phyloP scores from a whole-genome alignment of 768 basidiomycete genomes.

The Boletus insuetus region DNA sequence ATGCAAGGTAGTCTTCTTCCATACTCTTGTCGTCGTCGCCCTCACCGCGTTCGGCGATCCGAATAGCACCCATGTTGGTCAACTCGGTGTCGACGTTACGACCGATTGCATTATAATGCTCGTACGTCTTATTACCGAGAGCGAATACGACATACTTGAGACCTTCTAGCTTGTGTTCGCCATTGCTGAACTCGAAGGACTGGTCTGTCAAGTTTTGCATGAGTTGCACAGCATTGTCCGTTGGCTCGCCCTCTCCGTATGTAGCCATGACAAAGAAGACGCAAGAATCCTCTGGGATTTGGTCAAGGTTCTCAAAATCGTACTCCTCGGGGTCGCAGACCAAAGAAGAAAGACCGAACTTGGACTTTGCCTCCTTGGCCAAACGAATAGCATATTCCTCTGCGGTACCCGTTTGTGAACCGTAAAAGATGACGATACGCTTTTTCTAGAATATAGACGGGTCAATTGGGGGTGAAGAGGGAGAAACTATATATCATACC shows the following conservation, averaged over 20 bases:
- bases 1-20: conserved; percentile 99
- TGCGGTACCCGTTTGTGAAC: conserved; percentile 97
- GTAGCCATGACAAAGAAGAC: conserved; percentile 97
- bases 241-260: conserved; percentile 98
- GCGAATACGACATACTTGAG: conserved; percentile 95
- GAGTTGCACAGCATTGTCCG: conserved; percentile 93
- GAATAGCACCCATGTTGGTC: conserved; percentile 73
- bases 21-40: conserved; percentile 99
- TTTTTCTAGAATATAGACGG: conserved; percentile 66
- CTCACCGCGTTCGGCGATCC: conserved; percentile 89
- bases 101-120: conserved; percentile 93
- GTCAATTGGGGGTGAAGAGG: conserved; percentile 4
- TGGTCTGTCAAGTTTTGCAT: conserved; percentile 90
- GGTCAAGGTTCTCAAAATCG: conserved; percentile 95
- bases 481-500: conserved; percentile 46
- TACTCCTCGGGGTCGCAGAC: conserved; percentile 99
- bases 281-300: conserved; percentile 80
- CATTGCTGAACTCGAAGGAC: conserved; percentile 83
- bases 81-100: conserved; percentile 74
- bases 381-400: conserved; percentile 98
- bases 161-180: conserved; percentile 69
- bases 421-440: conserved; percentile 95
- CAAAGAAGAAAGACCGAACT: conserved; percentile 91
- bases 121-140: conserved; percentile 91
- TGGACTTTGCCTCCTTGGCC: conserved; percentile 96